These are phyloP conservation scores for Ophiostoma quercus DNA, from an alignment of 2,329 filamentous ascomycete genomes.

Conservation along the genomic window DNA sequence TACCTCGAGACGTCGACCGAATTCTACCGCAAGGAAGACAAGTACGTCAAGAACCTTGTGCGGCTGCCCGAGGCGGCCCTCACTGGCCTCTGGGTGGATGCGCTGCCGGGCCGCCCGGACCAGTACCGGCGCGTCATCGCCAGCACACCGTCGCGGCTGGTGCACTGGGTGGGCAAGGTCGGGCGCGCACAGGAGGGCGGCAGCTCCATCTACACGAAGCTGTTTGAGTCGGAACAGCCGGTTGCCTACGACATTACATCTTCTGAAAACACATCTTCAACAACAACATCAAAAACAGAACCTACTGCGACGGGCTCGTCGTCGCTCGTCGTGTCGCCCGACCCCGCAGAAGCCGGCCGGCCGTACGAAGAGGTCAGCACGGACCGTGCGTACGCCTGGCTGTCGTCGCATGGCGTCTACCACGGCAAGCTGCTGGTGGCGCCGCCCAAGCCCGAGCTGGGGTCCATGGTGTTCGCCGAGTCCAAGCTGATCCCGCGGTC, in stretches of 20 bases:
- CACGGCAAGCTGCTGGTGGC: slow-evolving; percentile 71
- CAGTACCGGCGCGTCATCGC: slow-evolving; percentile 67
- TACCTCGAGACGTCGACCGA: slow-evolving; percentile 93
- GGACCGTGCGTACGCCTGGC: slow-evolving; percentile 82
- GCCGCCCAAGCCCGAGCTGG: slow-evolving; percentile 58
- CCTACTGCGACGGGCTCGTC: slow-evolving; percentile 50
- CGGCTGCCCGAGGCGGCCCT: slow-evolving; percentile 75
- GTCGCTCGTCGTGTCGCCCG: slow-evolving; percentile 69
- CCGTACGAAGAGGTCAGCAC: slow-evolving; percentile 51
- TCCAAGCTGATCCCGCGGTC: slow-evolving; percentile 71
- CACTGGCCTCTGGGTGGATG: slow-evolving; percentile 80
- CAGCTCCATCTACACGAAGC: slow-evolving; percentile 74
- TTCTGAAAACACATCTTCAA: slow-evolving; percentile 7
- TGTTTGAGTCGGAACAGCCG: slow-evolving; percentile 85
- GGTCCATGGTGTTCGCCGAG: slow-evolving; percentile 69
- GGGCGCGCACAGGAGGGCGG: slow-evolving; percentile 67
- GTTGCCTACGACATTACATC: slow-evolving; percentile 66
- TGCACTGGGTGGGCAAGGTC: slow-evolving; percentile 75
- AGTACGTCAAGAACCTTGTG: slow-evolving; percentile 79
- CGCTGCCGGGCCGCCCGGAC: slow-evolving; percentile 60
- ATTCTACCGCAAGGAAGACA: slow-evolving; percentile 92
- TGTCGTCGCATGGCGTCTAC: slow-evolving; percentile 78
- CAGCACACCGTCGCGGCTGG: slow-evolving; percentile 68
- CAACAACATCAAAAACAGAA: slow-evolving; percentile 26
- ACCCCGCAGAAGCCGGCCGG: slow-evolving; percentile 51